Conservation (phyloP, 768 basidiomycete species). For the Mycena belliarum region DNA sequence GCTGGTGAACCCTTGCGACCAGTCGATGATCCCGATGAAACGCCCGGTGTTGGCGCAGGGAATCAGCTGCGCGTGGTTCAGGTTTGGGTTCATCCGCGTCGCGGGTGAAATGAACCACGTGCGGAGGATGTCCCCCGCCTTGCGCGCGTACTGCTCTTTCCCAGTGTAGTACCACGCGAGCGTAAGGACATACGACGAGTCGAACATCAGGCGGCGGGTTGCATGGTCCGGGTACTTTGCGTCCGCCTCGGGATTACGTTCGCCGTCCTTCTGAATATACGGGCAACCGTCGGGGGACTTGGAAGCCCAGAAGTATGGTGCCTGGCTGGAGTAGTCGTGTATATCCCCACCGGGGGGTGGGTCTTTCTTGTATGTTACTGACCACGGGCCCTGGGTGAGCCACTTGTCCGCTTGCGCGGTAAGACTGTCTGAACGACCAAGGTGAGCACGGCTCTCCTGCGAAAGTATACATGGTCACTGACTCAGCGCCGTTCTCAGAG, state of each 20-base stretch:
- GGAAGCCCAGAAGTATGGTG: conserved; percentile 13
- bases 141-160: conserved; percentile 31
- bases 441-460: neutral
- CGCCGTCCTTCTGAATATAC: conserved; percentile 39
- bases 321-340: conserved; percentile 19
- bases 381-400: conserved; percentile 16
- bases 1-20: conserved; percentile 11
- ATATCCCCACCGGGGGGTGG: neutral
- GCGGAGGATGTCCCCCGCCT: conserved; percentile 33
- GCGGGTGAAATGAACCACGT: conserved; percentile 42
- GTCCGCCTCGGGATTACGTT: conserved; percentile 13
- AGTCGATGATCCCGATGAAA: conserved; percentile 16
- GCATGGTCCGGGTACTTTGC: conserved; percentile 22
- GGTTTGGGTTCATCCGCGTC: conserved; percentile 44
- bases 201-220: conserved; percentile 37
- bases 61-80: conserved; percentile 38
- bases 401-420: conserved; percentile 12
- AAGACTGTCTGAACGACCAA: conserved; percentile 1
- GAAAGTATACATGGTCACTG: neutral
- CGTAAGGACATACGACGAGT: conserved; percentile 39
- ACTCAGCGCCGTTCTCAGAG: neutral
- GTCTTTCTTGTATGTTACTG: conserved; percentile 11
- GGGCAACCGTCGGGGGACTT: conserved; percentile 36
- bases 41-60: conserved; percentile 14
- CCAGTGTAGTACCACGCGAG: conserved; percentile 41